Base-by-base conservation (phyloP, 1,284 basidiomycete genomes). In the Heterobasidion parviporum region DNA sequence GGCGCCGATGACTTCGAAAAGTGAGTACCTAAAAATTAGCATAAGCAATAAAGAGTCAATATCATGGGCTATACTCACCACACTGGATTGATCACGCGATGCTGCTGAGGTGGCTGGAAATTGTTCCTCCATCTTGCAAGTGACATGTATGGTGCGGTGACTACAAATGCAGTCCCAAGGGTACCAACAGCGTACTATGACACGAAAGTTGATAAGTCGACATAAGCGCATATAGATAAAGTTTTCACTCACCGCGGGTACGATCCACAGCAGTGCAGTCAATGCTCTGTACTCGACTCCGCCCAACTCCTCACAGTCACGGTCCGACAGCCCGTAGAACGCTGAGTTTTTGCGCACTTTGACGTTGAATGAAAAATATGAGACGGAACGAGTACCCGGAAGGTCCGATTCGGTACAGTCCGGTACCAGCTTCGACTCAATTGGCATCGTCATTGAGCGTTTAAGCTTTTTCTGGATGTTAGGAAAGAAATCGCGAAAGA, bases 211-310 rank as follows among this genome's bases (percentile, higher is more conserved):
- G 14, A 14, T 16, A 35, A 36, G 2, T 47, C 47, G 18, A 1
- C 12, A 0, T 14, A 48, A n/a, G 45, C 45, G 43, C 48, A 41
- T 32, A n/a, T 18, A 14, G n/a, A 20, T 14, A 33, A 16, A 52
- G 12, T 26, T 26, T 26, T 12, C 8, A 47, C 67, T 54, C 51
- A 70, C 70, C 47, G 61, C 45, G 0, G 70, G 67, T 4, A 69
- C 64, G 20, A 70, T 65, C 70, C 87, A 92, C 15, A 93, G 72
- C 48, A 96, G 69, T 15, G 87, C 79, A 55, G 86, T 86, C 57
- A 97, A 72, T 8, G 88, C 92, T 14, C 94, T 81, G 66, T 94
- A 98, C 70, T 99, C 96, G 18, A 97, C 89, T 4, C 95, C 94
- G 1, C 94, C 94, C 2, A 98, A 75, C 70, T 98, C 94, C 61